phyloP scores from a whole-genome alignment of 2,329 filamentous ascomycete genomes.

The Aspergillus terreus region DNA sequence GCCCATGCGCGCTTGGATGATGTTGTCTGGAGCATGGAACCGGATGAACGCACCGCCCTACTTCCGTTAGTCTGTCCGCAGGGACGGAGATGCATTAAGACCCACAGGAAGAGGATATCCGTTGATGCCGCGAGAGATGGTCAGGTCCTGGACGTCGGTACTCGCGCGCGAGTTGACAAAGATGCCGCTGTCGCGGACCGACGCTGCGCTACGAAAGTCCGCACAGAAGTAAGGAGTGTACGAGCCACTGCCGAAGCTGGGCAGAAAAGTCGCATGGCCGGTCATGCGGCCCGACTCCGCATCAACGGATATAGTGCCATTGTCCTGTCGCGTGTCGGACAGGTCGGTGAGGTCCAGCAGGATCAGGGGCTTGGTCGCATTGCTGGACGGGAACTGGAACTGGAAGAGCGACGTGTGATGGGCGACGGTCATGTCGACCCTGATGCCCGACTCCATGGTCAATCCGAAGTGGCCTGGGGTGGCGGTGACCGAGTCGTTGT shows the following conservation, averaged over 20 bases:
- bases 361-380: conserved; percentile 52
- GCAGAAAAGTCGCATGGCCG: conserved; percentile 57
- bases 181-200: conserved; percentile 58
- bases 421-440: conserved; percentile 63
- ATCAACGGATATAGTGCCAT: conserved; percentile 58
- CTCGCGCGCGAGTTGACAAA: conserved; percentile 61
- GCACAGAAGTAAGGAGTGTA: conserved; percentile 64
- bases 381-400: conserved; percentile 55
- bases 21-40: conserved; percentile 51
- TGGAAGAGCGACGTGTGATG: conserved; percentile 62
- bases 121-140: conserved; percentile 56
- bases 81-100: neutral
- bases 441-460: conserved; percentile 54
- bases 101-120: conserved; percentile 48
- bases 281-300: conserved; percentile 57
- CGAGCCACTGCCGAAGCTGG: conserved; percentile 61
- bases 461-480: conserved; percentile 64
- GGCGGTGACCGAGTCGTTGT: conserved; percentile 52
- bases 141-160: conserved; percentile 49
- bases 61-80: conserved; percentile 3
- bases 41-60: conserved; percentile 62
- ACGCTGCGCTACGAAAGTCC: conserved; percentile 56
- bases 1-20: conserved; percentile 62
- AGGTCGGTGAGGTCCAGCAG: conserved; percentile 63
- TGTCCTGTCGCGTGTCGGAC: conserved; percentile 56